Evolutionary conservation across 2,329 filamentous ascomycete species (phyloP).

Genomic region (Macrophomina pseudophaseolina): DNA sequence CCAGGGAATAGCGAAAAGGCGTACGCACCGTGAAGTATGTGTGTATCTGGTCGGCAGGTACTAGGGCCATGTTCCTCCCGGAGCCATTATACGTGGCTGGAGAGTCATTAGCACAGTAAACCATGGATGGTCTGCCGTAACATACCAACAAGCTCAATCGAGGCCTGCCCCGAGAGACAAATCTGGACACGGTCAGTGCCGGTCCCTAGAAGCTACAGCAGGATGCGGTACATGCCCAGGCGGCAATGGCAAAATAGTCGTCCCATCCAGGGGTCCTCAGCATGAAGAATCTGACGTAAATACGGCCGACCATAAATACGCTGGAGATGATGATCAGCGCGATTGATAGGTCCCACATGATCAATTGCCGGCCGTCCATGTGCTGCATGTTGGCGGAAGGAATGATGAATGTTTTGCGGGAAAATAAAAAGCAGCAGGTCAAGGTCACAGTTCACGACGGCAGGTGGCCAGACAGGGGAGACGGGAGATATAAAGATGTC

Average conservation of each 20-base stretch:
- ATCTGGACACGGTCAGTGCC: not conserved
- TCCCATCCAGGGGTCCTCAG: conserved; percentile 40
- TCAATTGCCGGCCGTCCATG: conserved; percentile 16
- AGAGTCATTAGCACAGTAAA: not conserved
- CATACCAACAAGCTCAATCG: conserved; percentile 19
- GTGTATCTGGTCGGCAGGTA: conserved; percentile 27
- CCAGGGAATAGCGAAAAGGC: not conserved
- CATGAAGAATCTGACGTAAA: conserved; percentile 39
- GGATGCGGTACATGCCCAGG: conserved; percentile 32
- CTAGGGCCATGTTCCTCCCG: conserved; percentile 30
- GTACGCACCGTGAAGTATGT: conserved; percentile 32
- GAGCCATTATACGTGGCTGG: conserved; percentile 30
- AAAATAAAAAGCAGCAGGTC: not conserved
- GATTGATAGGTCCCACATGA: conserved; percentile 30
- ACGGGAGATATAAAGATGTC: not conserved
- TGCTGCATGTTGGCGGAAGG: not conserved
- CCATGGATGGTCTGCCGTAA: too few species aligned
- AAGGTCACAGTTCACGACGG: not conserved
- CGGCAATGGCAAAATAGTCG: conserved; percentile 37
- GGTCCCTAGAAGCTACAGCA: not conserved
- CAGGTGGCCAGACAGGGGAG: not conserved
- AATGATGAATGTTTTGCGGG: not conserved
- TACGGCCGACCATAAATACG: conserved; percentile 34
- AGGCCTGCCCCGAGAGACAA: conserved; percentile 10
- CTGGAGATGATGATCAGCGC: conserved; percentile 39